Evolutionary conservation across 495 filamentous ascomycete genomes (phyloP).

Genomic region (Massariosphaeria phaeospora): DNA sequence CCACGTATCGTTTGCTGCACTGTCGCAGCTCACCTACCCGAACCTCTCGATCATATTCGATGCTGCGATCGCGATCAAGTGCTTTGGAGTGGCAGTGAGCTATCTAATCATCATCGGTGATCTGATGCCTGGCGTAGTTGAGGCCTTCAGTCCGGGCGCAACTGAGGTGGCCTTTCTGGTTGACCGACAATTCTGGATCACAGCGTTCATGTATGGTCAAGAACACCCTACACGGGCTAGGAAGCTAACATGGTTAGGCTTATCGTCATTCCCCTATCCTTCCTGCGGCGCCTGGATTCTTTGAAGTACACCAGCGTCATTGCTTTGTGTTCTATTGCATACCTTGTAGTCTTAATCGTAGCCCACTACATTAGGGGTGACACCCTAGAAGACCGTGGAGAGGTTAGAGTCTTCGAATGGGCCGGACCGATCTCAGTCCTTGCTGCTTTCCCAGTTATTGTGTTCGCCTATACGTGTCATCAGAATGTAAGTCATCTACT

Average conservation of each 20-base stretch:
- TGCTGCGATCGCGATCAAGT: conserved; percentile 93
- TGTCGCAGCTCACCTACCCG: conserved; percentile 93
- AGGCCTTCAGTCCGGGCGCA: conserved; percentile 62
- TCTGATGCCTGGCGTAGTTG: conserved; percentile 90
- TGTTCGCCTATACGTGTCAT: conserved; percentile 98
- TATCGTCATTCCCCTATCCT: conserved; percentile 88
- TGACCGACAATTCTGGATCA: conserved; percentile 95
- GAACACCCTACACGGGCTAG: too few relatives aligned
- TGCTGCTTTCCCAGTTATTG: conserved; percentile 85
- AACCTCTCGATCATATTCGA: conserved; percentile 96
- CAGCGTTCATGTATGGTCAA: conserved; percentile 88
- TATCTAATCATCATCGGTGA: conserved; percentile 99
- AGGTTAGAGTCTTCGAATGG: conserved; percentile 69
- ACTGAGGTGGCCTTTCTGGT: conserved; percentile 64
- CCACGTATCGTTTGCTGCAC: conserved; percentile 75
- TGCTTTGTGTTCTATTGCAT: conserved; percentile 87
- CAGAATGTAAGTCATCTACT: conserved; percentile 70
- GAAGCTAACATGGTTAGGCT: conserved; percentile 54
- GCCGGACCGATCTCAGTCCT: conserved; percentile 71
- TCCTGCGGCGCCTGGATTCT: conserved; percentile 83
- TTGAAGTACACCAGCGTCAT: conserved; percentile 95
- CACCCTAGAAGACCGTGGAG: conserved; percentile 61
- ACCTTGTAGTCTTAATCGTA: conserved; percentile 84
- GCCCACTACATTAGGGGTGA: conserved; percentile 83
- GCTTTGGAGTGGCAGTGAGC: conserved; percentile 91